Evolutionary conservation across 2,329 filamentous ascomycete species (phyloP).

Genomic region (Pseudophaeomoniella oleicola): DNA sequence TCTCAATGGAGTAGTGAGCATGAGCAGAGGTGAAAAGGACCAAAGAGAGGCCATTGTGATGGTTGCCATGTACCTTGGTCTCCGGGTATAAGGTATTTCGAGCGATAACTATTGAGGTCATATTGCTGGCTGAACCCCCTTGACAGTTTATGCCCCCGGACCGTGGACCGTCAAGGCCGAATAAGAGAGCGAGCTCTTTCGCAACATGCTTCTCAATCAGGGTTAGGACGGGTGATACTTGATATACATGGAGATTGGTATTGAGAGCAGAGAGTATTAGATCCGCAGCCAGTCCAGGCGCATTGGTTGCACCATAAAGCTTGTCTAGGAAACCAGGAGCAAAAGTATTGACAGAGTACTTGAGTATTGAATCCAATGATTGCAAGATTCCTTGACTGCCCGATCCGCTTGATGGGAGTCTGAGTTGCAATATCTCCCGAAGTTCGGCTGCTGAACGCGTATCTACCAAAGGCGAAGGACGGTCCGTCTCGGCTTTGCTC

Average conservation of each 20-base stretch:
- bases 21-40: constrained; percentile 79
- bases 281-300: constrained; percentile 73
- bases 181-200: constrained; percentile 56
- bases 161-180: constrained; percentile 56
- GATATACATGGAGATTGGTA: constrained; percentile 88
- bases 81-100: constrained; percentile 72
- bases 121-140: constrained; percentile 73
- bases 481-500: constrained; percentile 29
- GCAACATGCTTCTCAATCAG: constrained; percentile 77
- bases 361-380: constrained; percentile 55
- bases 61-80: constrained; percentile 61
- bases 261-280: constrained; percentile 74
- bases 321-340: constrained; percentile 95
- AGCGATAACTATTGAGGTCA: constrained; percentile 72
- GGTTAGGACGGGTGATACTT: constrained; percentile 79
- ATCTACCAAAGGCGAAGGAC: constrained; percentile 49
- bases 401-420: constrained; percentile 40
- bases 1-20: constrained; percentile 89
- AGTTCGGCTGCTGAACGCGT: constrained; percentile 43
- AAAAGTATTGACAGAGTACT: constrained; percentile 95
- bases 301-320: constrained; percentile 79
- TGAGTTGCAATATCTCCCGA: constrained; percentile 36
- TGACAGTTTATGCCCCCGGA: constrained; percentile 62
- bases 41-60: constrained; percentile 37
- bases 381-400: constrained; percentile 63